Conservation (phyloP, 768 basidiomycete species). For the Lactifluus piperatus region DNA sequence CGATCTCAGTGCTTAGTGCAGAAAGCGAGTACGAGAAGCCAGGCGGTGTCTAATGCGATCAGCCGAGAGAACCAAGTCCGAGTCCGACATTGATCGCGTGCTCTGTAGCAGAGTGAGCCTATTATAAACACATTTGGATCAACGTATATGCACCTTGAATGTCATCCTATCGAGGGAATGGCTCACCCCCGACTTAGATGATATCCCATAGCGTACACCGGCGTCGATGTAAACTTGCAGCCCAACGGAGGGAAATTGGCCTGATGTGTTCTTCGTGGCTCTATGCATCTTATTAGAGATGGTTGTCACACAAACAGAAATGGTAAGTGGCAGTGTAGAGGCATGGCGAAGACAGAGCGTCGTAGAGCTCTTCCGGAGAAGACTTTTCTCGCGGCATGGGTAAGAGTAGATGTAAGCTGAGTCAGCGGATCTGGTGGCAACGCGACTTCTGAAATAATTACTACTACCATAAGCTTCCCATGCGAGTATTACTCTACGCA, state of each 20-base stretch:
- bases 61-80: too few species aligned
- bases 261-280: slow-evolving; percentile 83
- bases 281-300: slow-evolving; percentile 88
- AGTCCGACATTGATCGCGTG: slow-evolving; percentile 60
- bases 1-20: too few species aligned
- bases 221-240: slow-evolving; percentile 94
- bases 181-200: slow-evolving; percentile 65
- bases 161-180: slow-evolving; percentile 95
- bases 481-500: too few species aligned
- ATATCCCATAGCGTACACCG: slow-evolving; percentile 81
- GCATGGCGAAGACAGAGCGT: slow-evolving; percentile 8
- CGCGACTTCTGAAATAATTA: too few species aligned
- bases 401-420: neutral
- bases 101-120: slow-evolving; percentile 38
- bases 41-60: too few species aligned
- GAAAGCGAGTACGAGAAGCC: too few species aligned
- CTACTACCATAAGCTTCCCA: too few species aligned
- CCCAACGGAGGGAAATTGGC: slow-evolving; percentile 91
- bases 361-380: slow-evolving; percentile 9
- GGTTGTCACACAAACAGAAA: slow-evolving; percentile 61
- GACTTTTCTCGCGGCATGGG: neutral
- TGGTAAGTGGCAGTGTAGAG: slow-evolving; percentile 17
- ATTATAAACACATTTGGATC: neutral
- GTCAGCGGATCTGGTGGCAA: too few species aligned
- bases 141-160: slow-evolving; percentile 63